Percentiles rank a stretch among this genome's conserved stretches.
These are phyloP conservation scores for Lipomyces orientalis DNA, from an alignment of 805 yeast genomes.

Conservation along the genomic window DNA sequence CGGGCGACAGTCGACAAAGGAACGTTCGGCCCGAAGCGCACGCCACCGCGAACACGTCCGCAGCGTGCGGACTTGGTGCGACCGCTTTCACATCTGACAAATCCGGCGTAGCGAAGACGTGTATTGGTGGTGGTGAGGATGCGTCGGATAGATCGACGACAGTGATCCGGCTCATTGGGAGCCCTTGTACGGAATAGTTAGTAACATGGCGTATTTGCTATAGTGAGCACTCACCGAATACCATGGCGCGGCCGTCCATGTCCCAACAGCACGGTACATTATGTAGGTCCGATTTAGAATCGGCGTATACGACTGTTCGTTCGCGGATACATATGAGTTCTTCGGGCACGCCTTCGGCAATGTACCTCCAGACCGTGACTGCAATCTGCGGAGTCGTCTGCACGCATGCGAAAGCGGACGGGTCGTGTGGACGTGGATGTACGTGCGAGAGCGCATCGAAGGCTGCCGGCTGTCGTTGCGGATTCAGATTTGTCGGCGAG, in stretches of 20 bases:
- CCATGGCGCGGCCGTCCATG: constrained; percentile 14
- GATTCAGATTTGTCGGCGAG: constrained; percentile 25
- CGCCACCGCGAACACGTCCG: constrained; percentile 30
- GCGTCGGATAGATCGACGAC: constrained; percentile 12
- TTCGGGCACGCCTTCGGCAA: constrained; percentile 22
- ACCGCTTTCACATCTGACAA: constrained; percentile 15
- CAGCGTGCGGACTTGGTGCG: constrained; percentile 29
- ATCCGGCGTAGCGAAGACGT: constrained; percentile 14
- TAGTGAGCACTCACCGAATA: constrained; percentile 13
- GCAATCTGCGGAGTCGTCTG: constrained; percentile 26
- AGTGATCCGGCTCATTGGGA: neutral
- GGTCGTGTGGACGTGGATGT: constrained; percentile 28
- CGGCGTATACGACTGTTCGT: constrained; percentile 23
- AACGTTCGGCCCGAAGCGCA: constrained; percentile 27
- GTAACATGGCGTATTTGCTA: neutral
- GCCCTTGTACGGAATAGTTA: neutral
- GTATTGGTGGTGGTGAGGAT: neutral
- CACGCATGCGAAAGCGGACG: constrained; percentile 30
- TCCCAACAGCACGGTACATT: constrained; percentile 23
- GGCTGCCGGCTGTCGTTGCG: constrained; percentile 34
- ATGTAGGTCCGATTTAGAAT: neutral
- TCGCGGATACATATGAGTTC: constrained; percentile 28
- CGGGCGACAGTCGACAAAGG: constrained; percentile 15
- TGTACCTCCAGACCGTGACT: constrained; percentile 29
- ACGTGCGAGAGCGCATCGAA: constrained; percentile 31